Evolutionary conservation across 148 eudicot species (phyloP).

Genomic region (Agrostemma githago): DNA sequence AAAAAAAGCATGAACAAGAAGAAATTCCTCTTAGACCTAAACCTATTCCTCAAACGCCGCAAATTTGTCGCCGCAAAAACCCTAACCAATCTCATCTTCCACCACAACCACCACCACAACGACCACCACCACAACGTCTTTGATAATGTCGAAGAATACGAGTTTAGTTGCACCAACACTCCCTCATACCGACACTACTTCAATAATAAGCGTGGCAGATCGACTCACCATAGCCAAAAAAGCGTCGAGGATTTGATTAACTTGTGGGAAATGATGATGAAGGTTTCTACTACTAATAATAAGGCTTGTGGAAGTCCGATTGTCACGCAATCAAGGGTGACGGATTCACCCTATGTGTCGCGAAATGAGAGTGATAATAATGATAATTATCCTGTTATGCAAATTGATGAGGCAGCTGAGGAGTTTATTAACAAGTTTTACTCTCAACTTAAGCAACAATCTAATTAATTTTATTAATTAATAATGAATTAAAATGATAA

Average conservation of each 20-base stretch:
- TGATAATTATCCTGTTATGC: slow-evolving; percentile 36
- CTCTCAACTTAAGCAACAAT: slow-evolving; percentile 39
- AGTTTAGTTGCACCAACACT: slow-evolving; percentile 72
- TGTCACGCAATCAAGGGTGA: slow-evolving; percentile 52
- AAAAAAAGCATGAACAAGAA: slow-evolving; percentile 47
- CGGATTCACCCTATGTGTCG: slow-evolving; percentile 57
- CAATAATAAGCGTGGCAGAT: neutral
- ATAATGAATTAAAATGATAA: no score
- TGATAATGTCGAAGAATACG: slow-evolving; percentile 36
- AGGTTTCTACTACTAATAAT: slow-evolving; percentile 20
- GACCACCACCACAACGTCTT: neutral
- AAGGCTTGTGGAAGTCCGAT: slow-evolving; percentile 25
- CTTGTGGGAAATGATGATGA: slow-evolving; percentile 38
- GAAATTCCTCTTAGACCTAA: slow-evolving; percentile 42
- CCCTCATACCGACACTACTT: slow-evolving; percentile 34
- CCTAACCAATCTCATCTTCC: slow-evolving; percentile 18
- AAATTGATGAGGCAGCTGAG: slow-evolving; percentile 62
- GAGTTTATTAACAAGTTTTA: slow-evolving; percentile 60
- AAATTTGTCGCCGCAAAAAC: slow-evolving; percentile 14
- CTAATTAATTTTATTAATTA: neutral
- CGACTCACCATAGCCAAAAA: neutral
- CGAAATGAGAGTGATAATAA: slow-evolving; percentile 29
- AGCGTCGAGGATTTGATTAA: slow-evolving; percentile 14
- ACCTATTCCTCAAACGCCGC: slow-evolving; percentile 21
- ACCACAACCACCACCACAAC: slow-evolving; percentile 17